Conservation (phyloP, 192 early-diverging fungal species). For the Spinellus fusiger region DNA sequence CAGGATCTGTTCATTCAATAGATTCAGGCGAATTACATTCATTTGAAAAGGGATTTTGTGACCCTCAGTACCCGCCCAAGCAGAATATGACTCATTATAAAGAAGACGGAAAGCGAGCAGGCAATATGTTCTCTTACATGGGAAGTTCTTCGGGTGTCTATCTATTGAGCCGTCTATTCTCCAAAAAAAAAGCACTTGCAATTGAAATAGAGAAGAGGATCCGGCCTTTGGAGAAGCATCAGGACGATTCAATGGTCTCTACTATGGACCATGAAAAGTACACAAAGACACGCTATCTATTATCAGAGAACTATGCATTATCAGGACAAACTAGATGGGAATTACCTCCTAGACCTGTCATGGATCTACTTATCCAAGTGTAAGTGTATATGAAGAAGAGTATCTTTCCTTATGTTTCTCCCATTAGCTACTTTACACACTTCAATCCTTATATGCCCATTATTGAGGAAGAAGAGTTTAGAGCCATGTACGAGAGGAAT, state of each 20-base stretch:
- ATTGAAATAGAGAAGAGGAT: not conserved
- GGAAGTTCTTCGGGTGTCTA: constrained; percentile 27
- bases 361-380: constrained; percentile 17
- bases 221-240: not conserved
- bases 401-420: not conserved
- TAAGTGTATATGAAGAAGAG: not conserved
- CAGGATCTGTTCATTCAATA: too few species aligned
- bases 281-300: not conserved
- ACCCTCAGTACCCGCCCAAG: too few species aligned
- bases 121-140: not conserved
- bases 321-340: not conserved
- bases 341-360: constrained; percentile 17
- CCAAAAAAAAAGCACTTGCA: not conserved
- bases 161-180: constrained; percentile 13
- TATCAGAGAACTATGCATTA: not conserved
- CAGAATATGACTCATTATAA: too few species aligned
- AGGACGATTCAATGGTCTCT: constrained; percentile 11
- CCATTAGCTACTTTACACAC: constrained; percentile 19
- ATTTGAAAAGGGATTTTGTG: too few species aligned
- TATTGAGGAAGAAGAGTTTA: constrained; percentile 16
- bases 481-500: constrained; percentile 1
- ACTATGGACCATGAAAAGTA: not conserved
- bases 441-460: constrained; percentile 15
- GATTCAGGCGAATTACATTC: too few species aligned
- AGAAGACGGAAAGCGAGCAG: too few species aligned